These are phyloP conservation scores for Candolleomyces aberdarensis DNA, from an alignment of 768 basidiomycete genomes.

Conservation along the genomic window DNA sequence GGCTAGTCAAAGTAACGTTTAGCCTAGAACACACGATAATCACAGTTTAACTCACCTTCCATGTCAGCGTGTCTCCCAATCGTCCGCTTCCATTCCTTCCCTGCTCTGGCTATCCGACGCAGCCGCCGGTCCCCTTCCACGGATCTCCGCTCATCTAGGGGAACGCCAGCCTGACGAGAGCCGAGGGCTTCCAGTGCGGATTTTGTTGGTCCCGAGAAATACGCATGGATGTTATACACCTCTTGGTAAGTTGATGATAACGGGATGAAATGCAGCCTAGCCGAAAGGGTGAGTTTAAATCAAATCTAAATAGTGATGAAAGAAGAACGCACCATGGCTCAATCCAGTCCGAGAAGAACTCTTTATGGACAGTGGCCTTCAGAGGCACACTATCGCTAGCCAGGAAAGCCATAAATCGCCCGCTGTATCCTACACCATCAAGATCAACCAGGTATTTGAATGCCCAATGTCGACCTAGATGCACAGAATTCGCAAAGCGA, in stretches of 20 bases:
- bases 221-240: conserved; percentile 91
- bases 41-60: conserved; percentile 62
- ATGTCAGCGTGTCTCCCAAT: conserved; percentile 84
- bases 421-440: conserved; percentile 95
- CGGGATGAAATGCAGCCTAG: conserved; percentile 93
- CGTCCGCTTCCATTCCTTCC: conserved; percentile 89
- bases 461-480: conserved; percentile 84
- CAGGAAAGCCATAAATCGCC: conserved; percentile 80
- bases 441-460: conserved; percentile 92
- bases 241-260: conserved; percentile 84
- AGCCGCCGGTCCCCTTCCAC: conserved; percentile 70
- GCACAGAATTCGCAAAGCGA: conserved; percentile 67
- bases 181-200: conserved; percentile 41
- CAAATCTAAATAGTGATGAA: background rate
- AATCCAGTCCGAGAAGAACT: conserved; percentile 81
- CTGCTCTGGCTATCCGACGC: conserved; percentile 82
- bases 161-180: conserved; percentile 1
- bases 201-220: conserved; percentile 82
- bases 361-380: conserved; percentile 88
- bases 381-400: conserved; percentile 87
- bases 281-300: background rate
- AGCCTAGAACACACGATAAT: background rate
- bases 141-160: conserved; percentile 31
- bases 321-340: conserved; percentile 18
- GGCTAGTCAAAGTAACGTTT: conserved; percentile 26